A percentile compares a stretch with the other conserved stretches of the same genome.
Conservation (phyloP, 208 protist genomes). For the Blechomonas ayalai region DNA sequence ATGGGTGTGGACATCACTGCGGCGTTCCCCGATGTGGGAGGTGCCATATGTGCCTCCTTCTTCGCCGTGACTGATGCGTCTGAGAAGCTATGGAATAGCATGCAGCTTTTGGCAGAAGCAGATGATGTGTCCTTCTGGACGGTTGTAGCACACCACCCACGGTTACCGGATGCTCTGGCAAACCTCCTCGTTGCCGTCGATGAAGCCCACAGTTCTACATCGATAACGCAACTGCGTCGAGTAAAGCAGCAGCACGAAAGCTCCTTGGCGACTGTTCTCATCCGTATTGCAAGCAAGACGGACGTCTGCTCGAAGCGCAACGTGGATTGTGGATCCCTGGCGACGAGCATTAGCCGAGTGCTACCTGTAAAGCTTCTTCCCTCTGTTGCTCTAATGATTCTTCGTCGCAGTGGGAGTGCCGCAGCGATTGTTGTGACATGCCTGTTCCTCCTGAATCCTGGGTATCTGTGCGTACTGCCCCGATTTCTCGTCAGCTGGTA, state of each 20-base stretch:
- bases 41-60: constrained; percentile 47
- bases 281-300: constrained; percentile 47
- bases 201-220: constrained; percentile 55
- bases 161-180: constrained; percentile 24
- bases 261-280: constrained; percentile 30
- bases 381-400: constrained; percentile 33
- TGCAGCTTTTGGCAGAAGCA: constrained; percentile 40
- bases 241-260: constrained; percentile 32
- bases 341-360: constrained; percentile 24
- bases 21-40: constrained; percentile 47
- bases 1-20: constrained; percentile 17
- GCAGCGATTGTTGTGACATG: constrained; percentile 57
- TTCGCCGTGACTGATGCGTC: constrained; percentile 54
- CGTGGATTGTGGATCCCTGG: constrained; percentile 30
- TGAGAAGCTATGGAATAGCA: constrained; percentile 50
- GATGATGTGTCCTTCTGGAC: constrained; percentile 86
- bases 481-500: constrained; percentile 41
- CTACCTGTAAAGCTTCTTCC: constrained; percentile 44
- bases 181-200: constrained; percentile 53
- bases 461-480: constrained; percentile 42
- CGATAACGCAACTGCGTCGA: constrained; percentile 17
- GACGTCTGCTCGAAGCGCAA: constrained; percentile 16
- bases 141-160: constrained; percentile 48
- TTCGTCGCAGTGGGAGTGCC: constrained; percentile 40
- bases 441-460: constrained; percentile 47